Evolutionary conservation across 2,329 filamentous ascomycete species (phyloP), one percentile per base, ranked within the genome.

Genomic region (Seiridium unicorne): DNA sequence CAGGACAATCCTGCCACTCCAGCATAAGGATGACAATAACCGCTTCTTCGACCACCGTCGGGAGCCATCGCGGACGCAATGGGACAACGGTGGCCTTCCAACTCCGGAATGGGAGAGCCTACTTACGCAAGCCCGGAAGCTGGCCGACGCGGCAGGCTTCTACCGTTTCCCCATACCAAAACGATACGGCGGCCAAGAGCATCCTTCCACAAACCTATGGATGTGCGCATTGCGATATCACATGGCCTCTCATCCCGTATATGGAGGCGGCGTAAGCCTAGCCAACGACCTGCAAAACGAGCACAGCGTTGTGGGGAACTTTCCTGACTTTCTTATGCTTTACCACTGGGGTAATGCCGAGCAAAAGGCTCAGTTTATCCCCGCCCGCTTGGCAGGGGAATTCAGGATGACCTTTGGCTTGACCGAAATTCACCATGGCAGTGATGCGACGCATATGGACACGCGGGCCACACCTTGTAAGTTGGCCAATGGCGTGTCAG

Each of bases 21-120:
- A 88, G 69, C 72, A 81, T 62, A 72, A 74, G 32, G 72, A 84
- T 66, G 83, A 87, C 69, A 88, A 88, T 68, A 77, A 84, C 58
- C 81, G 84, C 60, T 89, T 89, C 79, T 88, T 89, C 72, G 85
- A 88, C 70, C 82, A 89, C 70, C 81, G 85, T 18, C 82, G 85
- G 63, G 85, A 89, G 65, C 79, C 87, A 66, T 76, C 83, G 5
- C 82, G 85, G 40, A 89, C 85, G 1, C 79, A 88, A 67, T 88
- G 84, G 84, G 79, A 82, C 58, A 79, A 80, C 46, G 74, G 76
- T 60, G 84, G 85, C 3, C 76, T 88, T 2, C 85, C 86, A 1
- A 78, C 78, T 5, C 70, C 77, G 49, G 84, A 87, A 65, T 88
- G 85, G 85, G 84, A 88, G 65, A 73, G 75, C 1, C 72, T 89